Base-by-base conservation (phyloP, 2,329 filamentous ascomycete species). In the Verticillium klebahnii region DNA sequence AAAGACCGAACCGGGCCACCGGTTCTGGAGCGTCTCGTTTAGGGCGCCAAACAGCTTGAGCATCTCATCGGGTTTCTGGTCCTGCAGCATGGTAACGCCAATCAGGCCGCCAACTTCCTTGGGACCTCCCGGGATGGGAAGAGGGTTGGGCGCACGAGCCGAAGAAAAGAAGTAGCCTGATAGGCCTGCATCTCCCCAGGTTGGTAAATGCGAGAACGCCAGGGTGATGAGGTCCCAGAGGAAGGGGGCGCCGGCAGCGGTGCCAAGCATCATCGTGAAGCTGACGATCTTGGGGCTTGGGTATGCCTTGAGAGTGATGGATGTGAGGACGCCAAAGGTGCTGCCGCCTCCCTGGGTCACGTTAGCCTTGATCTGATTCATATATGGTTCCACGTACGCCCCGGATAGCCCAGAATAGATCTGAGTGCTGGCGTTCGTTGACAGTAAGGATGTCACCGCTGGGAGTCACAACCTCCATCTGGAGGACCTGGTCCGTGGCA, bases 71-170 rank as follows among this genome's bases (percentile, higher is more conserved):
- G 62, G 65, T 2, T 74, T 69, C 37, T 58, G 57, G 11, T 17
- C 23, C 11, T 50, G 37, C 8, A 50, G 25, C 72, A 98, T 91
- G 55, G 93, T 91, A 56, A 94, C 90, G 54, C 95, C 95, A 65
- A 98, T 98, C 50, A 98, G 82, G n/a, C 91, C 91, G 25, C 37
- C 45, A 19, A 39, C 25, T n/a, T 32, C 37, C 37, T 45, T 11
- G 4, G 45, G 45, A 3, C 45, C 45, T 23, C 71, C 71, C 0
- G 72, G 72, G 8, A 78, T 71, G 0, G 78, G 79, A 2, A 64
- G 67, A 60, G 58, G 69, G 36, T 78, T 80, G 0, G 73, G 72
- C 0, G 74, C 72, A 17, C 45, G n/a, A 76, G 61, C 4, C 73
- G 69, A 64, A 60, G 1, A 60, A 29, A 69, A 68, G 34, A 78